Conservation (phyloP, 192 early-diverging fungal species). For the Dispira simplex region DNA sequence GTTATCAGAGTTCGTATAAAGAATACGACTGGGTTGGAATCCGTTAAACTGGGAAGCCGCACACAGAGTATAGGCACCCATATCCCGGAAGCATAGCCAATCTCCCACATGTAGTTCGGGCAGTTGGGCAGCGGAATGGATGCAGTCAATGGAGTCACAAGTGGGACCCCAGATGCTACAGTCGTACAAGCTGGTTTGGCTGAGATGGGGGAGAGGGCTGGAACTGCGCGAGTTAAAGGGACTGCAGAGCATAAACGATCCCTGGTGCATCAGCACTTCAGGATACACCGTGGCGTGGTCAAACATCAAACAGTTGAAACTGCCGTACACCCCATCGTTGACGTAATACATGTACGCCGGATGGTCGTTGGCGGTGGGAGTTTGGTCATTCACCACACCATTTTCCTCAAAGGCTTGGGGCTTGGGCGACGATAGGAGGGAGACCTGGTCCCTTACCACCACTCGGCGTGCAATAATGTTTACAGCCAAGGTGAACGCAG, state of each 20-base stretch:
- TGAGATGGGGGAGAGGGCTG: background rate
- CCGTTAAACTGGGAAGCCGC: conserved; percentile 82
- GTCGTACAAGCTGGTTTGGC: conserved; percentile 9
- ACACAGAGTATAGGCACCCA: conserved; percentile 95
- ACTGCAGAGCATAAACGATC: conserved; percentile 21
- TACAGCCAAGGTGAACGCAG: conserved; percentile 87
- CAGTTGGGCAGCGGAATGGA: conserved; percentile 44
- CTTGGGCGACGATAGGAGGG: conserved; percentile 1
- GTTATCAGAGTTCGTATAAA: conserved; percentile 71
- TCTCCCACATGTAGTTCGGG: conserved; percentile 85
- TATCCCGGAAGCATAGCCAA: conserved; percentile 88
- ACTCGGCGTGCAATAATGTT: conserved; percentile 86
- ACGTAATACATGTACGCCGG: conserved; percentile 71
- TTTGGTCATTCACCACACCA: conserved; percentile 7
- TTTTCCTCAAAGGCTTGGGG: background rate
- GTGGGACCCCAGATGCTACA: conserved; percentile 94
- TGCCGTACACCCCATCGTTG: conserved; percentile 97
- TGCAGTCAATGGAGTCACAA: conserved; percentile 96
- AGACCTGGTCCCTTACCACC: conserved; percentile 26
- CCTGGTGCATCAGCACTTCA: conserved; percentile 38
- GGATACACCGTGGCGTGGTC: conserved; percentile 76
- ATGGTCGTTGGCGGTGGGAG: conserved; percentile 19
- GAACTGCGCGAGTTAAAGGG: background rate
- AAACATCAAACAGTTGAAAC: conserved; percentile 97
- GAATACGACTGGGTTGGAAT: conserved; percentile 65